phyloP scores from a whole-genome alignment of 768 basidiomycete species.

The Suillus plorans region DNA sequence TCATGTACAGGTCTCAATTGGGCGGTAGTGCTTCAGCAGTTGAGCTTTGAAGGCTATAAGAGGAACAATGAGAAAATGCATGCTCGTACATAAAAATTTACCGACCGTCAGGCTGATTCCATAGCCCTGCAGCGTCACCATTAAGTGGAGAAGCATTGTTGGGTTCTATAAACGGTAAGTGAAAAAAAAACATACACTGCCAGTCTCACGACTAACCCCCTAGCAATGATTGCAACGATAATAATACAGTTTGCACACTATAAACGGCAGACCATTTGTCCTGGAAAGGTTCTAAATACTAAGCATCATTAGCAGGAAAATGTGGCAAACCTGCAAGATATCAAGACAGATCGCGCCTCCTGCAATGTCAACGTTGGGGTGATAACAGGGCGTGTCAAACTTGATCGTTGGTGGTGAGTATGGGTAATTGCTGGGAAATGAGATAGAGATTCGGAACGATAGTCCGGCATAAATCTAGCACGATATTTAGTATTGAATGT shows the following conservation, averaged over 20 bases:
- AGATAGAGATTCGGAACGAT: slow-evolving; percentile 79
- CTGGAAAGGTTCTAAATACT: slow-evolving; percentile 32
- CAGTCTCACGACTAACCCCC: slow-evolving; percentile 58
- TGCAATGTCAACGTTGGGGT: slow-evolving; percentile 84
- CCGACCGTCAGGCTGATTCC: slow-evolving; percentile 70
- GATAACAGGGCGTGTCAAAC: slow-evolving; percentile 88
- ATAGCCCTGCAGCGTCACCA: slow-evolving; percentile 79
- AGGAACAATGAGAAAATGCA: neutral
- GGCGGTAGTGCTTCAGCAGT: slow-evolving; percentile 71
- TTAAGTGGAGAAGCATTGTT: slow-evolving; percentile 93
- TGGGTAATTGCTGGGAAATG: slow-evolving; percentile 87
- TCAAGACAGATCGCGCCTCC: slow-evolving; percentile 83
- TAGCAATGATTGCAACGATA: slow-evolving; percentile 84
- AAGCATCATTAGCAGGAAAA: neutral
- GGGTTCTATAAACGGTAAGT: slow-evolving; percentile 55
- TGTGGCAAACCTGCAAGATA: slow-evolving; percentile 70
- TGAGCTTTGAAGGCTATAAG: slow-evolving; percentile 67
- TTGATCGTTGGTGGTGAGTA: slow-evolving; percentile 83
- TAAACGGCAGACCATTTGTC: slow-evolving; percentile 95
- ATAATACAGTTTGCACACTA: slow-evolving; percentile 85
- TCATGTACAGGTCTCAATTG: slow-evolving; percentile 41
- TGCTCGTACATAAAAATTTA: neutral
- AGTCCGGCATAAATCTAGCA: slow-evolving; percentile 74
- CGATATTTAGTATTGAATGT: slow-evolving; percentile 1
- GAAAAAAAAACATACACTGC: neutral